phyloP scores from a whole-genome alignment of 352 stramenopile species.

The Phytophthora tentaculata region DNA sequence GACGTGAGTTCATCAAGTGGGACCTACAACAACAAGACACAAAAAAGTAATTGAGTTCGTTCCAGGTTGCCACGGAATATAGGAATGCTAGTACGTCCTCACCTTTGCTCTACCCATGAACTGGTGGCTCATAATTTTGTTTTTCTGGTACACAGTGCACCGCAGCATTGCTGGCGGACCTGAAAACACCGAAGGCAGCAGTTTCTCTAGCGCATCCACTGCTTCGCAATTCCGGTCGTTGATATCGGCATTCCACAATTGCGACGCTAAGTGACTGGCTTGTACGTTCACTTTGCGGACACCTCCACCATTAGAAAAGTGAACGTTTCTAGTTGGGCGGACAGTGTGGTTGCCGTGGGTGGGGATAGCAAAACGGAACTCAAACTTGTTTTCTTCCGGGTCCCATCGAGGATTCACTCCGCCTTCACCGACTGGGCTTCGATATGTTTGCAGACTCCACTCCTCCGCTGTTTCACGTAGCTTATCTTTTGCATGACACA shows the following conservation, averaged over 20 bases:
- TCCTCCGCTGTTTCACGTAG: constrained; percentile 53
- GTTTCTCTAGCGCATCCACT: constrained; percentile 53
- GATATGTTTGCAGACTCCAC: constrained; percentile 81
- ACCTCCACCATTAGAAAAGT: constrained; percentile 10
- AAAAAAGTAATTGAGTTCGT: constrained; percentile 7
- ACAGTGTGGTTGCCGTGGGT: constrained; percentile 62
- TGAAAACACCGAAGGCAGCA: constrained; percentile 69
- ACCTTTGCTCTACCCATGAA: constrained; percentile 79
- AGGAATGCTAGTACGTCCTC: constrained; percentile 2
- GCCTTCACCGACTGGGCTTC: constrained; percentile 57
- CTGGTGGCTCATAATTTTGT: constrained; percentile 75
- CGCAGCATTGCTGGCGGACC: constrained; percentile 64
- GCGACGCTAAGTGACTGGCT: constrained; percentile 23
- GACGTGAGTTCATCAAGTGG: constrained; percentile 61
- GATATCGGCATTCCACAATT: constrained; percentile 54
- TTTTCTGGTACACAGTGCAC: constrained; percentile 82
- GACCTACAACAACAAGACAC: constrained; percentile 35
- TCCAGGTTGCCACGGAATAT: neutral
- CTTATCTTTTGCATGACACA: constrained; percentile 46
- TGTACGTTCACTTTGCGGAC: constrained; percentile 17
- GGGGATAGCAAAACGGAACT: constrained; percentile 80
- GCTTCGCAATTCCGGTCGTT: constrained; percentile 40
- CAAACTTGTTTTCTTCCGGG: constrained; percentile 57
- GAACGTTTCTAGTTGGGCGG: constrained; percentile 15
- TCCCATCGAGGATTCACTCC: constrained; percentile 68